Evolutionary conservation across 2,329 filamentous ascomycete species (phyloP), one percentile per base, ranked within the genome.

Genomic region (Colletotrichum brevisporum): DNA sequence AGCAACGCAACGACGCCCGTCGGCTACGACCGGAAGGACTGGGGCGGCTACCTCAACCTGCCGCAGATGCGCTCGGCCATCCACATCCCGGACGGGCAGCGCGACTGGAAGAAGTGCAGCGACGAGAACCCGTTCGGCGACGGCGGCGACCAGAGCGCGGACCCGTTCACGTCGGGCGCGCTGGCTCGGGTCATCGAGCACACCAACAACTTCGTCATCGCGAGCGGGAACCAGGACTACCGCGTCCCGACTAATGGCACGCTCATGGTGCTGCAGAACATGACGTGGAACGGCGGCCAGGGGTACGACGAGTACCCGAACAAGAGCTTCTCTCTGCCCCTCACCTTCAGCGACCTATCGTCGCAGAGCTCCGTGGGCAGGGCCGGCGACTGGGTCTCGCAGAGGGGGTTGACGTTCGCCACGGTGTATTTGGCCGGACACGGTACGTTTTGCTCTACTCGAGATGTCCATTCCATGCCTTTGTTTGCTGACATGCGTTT

Each of bases 251-350:
- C 85, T 73, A 92, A 92, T 76, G 92, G 92, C 15, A 92, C 91
- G 0, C 83, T 95, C 1, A 82, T 94, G 12, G 86, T 87, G 0
- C 90, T 95, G 67, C 92, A 95, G 76, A 94, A 94, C 82, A 94
- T 95, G 90, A 94, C 92, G 0, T 95, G 90, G 89, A 88, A 89
- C 66, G 92, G 92, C 8, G 77, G 84, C 43, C 88, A 91, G 54
- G 93, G 93, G 0, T 95, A 95, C 83, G 87, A 90, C 72, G 76
- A 79, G 2, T 78, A 80, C 0, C 93, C 92, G 0, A 77, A 76
- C 2, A 85, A 89, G 62, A 88, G 89, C 1, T 91, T 93, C 76
- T 93, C 88, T 76, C 91, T 94, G 0, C 92, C 92, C 0, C 41
- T 45, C 5, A 24, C 59, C 6, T 53, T 24, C 36, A 67, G 59